These are phyloP conservation scores for Umbelopsis sp. DNA, from an alignment of 192 early-diverging fungal species.

Conservation along the genomic window DNA sequence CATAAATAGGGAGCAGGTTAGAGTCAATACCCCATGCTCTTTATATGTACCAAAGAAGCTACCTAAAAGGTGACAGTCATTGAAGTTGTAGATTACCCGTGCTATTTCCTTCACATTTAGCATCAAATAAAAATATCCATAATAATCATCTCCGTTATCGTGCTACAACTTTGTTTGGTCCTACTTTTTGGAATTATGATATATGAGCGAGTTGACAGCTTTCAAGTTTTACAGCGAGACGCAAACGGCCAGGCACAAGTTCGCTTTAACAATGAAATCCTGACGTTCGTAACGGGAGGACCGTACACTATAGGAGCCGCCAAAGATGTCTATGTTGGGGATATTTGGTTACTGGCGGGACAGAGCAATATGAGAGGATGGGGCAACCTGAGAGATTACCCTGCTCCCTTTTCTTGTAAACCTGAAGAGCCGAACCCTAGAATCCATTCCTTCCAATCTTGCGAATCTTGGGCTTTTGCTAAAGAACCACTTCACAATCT, in stretches of 20 bases:
- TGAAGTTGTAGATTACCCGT: background rate
- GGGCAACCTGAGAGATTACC: slow-evolving; percentile 17
- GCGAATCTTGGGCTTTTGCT: slow-evolving; percentile 28
- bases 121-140: background rate
- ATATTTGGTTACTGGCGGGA: slow-evolving; percentile 42
- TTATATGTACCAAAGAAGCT: background rate
- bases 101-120: background rate
- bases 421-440: background rate
- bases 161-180: background rate
- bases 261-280: background rate
- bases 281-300: slow-evolving; percentile 21
- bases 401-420: background rate
- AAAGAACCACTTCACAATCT: slow-evolving; percentile 35
- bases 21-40: background rate
- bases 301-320: slow-evolving; percentile 31
- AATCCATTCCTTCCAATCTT: slow-evolving; percentile 32
- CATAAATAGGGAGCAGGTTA: background rate
- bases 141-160: background rate
- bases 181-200: background rate
- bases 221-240: slow-evolving; percentile 33
- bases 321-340: slow-evolving; percentile 33
- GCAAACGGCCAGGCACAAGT: slow-evolving; percentile 14
- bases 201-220: slow-evolving; percentile 11
- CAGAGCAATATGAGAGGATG: slow-evolving; percentile 45
- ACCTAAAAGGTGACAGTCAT: background rate